Evolutionary conservation across 2,329 filamentous ascomycete genomes (phyloP), one percentile per base, ranked within the genome.

Genomic region (Fusarium sp.): DNA sequence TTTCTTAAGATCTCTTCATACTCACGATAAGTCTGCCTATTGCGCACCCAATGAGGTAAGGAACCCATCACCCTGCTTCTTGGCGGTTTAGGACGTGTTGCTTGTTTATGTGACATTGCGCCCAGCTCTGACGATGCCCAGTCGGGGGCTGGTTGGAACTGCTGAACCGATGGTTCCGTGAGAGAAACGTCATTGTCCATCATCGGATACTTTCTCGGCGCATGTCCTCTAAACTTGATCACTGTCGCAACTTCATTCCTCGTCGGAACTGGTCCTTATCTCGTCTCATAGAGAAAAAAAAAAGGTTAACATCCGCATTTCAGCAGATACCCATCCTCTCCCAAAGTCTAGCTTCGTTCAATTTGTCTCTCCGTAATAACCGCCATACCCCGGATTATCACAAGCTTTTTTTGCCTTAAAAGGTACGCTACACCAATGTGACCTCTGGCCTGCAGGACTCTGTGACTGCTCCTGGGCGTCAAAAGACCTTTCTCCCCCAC

Each of bases 341-440:
- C 22, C 41, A 43, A 13, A n/a, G 9, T 18, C 31, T 24, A 22
- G 16, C 16, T 6, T 52, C 29, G 16, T 20, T 45, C 20, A 22
- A 27, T 18, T 31, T 27, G n/a, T 31, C 20, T 57, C 37, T n/a
- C 24, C 41, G 14, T 27, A 43, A 31, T 18, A 24, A 56, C 37
- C n/a, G 33, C 59, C 14, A 60, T 50, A 70, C 22, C 54, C 33
- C 22, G 27, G 43, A 61, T 45, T 45, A 65, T 45, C 33, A 57
- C 56, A 60, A 65, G 27, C 63, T 57, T 63, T 37, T n/a, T 24
- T 6, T 5, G 6, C 6, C 22, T 66, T 58, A 18, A 6, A 52
- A 64, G 61, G 61, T 64, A 64, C 72, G 48, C 67, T 59, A 50
- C 48, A 52, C 68, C 67, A 72, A 72, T 24, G 45, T 74, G 68